Evolutionary conservation across 495 filamentous ascomycete species (phyloP).

Genomic region (Tetracladium marchalianum): DNA sequence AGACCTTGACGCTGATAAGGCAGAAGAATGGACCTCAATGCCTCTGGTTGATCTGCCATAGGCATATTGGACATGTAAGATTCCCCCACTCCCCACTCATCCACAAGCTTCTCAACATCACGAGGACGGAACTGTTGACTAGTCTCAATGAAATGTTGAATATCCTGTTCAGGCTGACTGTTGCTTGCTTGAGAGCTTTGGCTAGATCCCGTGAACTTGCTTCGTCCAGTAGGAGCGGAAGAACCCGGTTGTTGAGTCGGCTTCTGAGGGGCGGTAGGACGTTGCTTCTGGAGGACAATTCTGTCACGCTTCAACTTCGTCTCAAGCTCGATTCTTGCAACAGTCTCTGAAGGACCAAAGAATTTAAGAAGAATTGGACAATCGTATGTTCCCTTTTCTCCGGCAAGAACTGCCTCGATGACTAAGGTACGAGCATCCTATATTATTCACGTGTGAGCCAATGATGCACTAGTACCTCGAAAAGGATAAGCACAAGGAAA

Average conservation of each 20-base stretch:
- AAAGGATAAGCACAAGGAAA: background rate
- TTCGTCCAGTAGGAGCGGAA: background rate
- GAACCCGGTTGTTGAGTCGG: background rate
- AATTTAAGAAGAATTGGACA: slow-evolving; percentile 60
- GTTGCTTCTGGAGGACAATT: slow-evolving; percentile 31
- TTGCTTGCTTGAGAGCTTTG: slow-evolving; percentile 29
- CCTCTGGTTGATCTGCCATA: slow-evolving; percentile 54
- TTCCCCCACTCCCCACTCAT: slow-evolving; percentile 60
- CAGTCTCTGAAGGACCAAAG: slow-evolving; percentile 52
- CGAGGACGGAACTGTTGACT: slow-evolving; percentile 64
- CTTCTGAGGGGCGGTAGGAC: slow-evolving; percentile 29
- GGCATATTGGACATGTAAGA: slow-evolving; percentile 64
- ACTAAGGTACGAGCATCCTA: slow-evolving; percentile 34
- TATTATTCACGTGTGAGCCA: slow-evolving; percentile 7
- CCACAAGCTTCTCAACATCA: slow-evolving; percentile 55
- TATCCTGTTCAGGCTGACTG: slow-evolving; percentile 27
- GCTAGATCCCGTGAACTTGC: slow-evolving; percentile 21
- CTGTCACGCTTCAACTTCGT: slow-evolving; percentile 51
- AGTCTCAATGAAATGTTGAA: slow-evolving; percentile 55
- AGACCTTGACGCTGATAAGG: slow-evolving; percentile 79
- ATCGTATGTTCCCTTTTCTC: slow-evolving; percentile 51
- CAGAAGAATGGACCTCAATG: slow-evolving; percentile 55
- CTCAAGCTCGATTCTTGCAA: slow-evolving; percentile 40
- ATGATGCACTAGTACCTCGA: background rate
- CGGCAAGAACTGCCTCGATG: slow-evolving; percentile 58